Percentiles rank a stretch among this genome's conserved stretches.
Conservation (phyloP, 2,329 filamentous ascomycete genomes). For the Aspergillus jensenii region DNA sequence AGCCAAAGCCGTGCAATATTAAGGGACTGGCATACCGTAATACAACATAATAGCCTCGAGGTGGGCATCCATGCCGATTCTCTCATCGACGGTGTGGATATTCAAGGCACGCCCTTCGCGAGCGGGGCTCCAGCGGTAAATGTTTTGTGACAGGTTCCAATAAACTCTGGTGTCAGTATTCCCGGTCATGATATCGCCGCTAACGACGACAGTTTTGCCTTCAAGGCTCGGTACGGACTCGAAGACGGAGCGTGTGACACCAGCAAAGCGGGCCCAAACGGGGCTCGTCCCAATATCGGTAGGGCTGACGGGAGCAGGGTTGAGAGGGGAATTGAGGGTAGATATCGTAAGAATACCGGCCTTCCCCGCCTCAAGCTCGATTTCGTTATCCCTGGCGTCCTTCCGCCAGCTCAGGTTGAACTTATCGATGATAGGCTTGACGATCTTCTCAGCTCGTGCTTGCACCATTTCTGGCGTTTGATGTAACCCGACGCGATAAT, state of each 20-base stretch:
- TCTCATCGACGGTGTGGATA: slow-evolving; percentile 54
- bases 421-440: slow-evolving; percentile 48
- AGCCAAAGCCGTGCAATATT: neutral
- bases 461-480: slow-evolving; percentile 50
- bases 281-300: slow-evolving; percentile 30
- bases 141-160: slow-evolving; percentile 53
- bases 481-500: slow-evolving; percentile 59
- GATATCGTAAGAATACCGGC: slow-evolving; percentile 33
- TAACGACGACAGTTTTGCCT: slow-evolving; percentile 42
- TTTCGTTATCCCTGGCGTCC: slow-evolving; percentile 15
- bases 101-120: slow-evolving; percentile 46
- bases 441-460: slow-evolving; percentile 48
- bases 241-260: slow-evolving; percentile 42
- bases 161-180: slow-evolving; percentile 57
- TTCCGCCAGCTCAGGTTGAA: slow-evolving; percentile 51
- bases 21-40: slow-evolving; percentile 33
- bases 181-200: slow-evolving; percentile 51
- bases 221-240: slow-evolving; percentile 31
- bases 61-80: slow-evolving; percentile 44
- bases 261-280: slow-evolving; percentile 38
- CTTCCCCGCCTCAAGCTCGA: neutral
- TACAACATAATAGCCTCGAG: slow-evolving; percentile 45
- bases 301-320: slow-evolving; percentile 35
- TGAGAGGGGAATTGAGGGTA: slow-evolving; percentile 27
- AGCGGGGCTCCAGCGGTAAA: slow-evolving; percentile 53